These are phyloP conservation scores for Sporothrix protearum DNA, from an alignment of 2,329 filamentous ascomycete species.

Conservation along the genomic window DNA sequence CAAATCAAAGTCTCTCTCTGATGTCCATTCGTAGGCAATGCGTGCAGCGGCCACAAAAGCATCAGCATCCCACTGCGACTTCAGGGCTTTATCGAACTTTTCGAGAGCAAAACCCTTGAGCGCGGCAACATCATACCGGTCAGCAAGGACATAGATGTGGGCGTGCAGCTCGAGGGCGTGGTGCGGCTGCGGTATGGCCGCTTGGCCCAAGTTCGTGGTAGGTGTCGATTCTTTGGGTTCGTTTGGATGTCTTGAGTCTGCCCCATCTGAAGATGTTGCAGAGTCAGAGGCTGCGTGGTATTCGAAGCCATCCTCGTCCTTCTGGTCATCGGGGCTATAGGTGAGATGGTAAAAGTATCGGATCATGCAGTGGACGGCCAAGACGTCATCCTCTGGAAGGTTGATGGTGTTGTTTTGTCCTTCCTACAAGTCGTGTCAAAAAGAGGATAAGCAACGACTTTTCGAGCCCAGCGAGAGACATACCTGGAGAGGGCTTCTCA, in stretches of 20 bases:
- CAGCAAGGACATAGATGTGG: background rate
- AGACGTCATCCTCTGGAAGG: background rate
- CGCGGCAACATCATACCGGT: background rate
- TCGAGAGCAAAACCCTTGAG: background rate
- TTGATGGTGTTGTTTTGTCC: background rate
- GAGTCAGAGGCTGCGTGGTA: background rate
- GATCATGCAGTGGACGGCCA: background rate
- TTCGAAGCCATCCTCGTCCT: background rate
- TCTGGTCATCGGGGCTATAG: background rate
- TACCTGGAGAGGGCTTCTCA: slow-evolving; percentile 1
- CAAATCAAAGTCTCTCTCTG: background rate
- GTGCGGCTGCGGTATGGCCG: background rate
- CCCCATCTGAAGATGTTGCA: background rate
- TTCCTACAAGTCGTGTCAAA: background rate
- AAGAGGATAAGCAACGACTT: too few species aligned
- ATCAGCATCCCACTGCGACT: background rate
- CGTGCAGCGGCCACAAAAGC: background rate
- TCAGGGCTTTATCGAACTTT: background rate
- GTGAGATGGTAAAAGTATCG: background rate
- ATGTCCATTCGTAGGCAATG: background rate
- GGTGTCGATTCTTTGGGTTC: background rate
- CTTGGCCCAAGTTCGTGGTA: background rate
- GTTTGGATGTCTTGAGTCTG: background rate
- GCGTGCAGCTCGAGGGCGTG: background rate
- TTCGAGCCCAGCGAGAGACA: background rate